Evolutionary conservation across 164 flowering plant genomes (phyloP), one percentile per base, ranked within the genome.

Genomic region (Chimonanthus salicifolius): DNA sequence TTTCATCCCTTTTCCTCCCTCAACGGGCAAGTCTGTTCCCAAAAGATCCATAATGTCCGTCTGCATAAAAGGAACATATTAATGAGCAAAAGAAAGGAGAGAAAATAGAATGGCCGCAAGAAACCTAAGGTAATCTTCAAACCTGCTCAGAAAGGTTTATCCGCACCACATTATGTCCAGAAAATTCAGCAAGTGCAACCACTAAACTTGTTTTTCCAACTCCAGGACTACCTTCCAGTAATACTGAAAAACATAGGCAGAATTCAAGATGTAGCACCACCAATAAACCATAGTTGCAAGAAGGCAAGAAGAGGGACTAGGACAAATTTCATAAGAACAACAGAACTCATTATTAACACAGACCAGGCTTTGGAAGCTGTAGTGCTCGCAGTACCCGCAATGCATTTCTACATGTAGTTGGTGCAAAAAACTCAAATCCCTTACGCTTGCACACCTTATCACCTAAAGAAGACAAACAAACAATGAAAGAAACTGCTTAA

Each of bases 81-180:
- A 45, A 9, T 49, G 43, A 74, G 20, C 46, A 50, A 33, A 33
- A 33, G 47, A 18, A 16, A 72, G 65, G 5, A 5, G 71, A 48
- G 16, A 54, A 46, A 33, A 4, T 9, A 50, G 11, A 20, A 66
- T 45, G 51, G 2, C 69, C 72, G 0, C 1, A 15, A 47, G 63
- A 47, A 77, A 60, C 58, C n/a, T 64, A 51, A 20, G 15, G 4
- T 62, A 76, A 47, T 54, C 64, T 3, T 8, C 15, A 70, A 33
- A 94, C 98, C 97, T 94, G 98, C 84, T 96, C 99, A 67, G 99
- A 96, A 69, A 96, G 83, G 82, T 96, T 96, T 66, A 96, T 91
- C 45, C 99, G 85, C 10, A 96, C 98, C 77, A 94, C 98, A 44
- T 74, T 84, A 70, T 96, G 97, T 71, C 98, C 99, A 65, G 98